Evolutionary conservation across 768 basidiomycete genomes (phyloP), one percentile per base, ranked within the genome.

Genomic region (Dictyophora rubrovolvata): DNA sequence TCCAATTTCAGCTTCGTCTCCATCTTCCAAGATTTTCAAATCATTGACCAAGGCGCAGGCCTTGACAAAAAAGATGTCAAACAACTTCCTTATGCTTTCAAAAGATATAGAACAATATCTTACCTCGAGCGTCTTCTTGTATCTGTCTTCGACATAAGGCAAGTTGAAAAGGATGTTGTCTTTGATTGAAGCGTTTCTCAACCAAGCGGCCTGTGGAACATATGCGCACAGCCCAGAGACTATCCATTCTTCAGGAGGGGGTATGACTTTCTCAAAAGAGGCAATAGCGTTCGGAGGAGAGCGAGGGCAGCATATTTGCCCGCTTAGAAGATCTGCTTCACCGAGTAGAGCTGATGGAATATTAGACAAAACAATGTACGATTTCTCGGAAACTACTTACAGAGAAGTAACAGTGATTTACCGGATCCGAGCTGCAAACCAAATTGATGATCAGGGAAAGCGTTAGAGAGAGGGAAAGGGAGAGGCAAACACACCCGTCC

Each of bases 1-100:
- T 18, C 89, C 89, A 56, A 92, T 91, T 69, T 93, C 90, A 0
- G 89, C 83, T 63, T 88, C 84, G 63, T 93, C 90, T 0, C 90
- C 89, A 64, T 93, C 90, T 67, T 93, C 91, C 16, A 93, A 74
- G 57, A 93, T 90, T 53, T 83, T 80, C 35, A 93, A 74, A 66
- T 93, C 90, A 57, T 75, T 80, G 20, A 85, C 72, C 20, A 93
- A 74, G 0, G 89, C 88, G 60, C 82, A 83, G 48, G 63, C 68
- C 64, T 65, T 55, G 64, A 49, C 35, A 60, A 66, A 53, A 17
- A 66, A 68, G 46, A 70, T 62, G 42, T 42, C 12, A 42, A 61
- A 70, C 70, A 20, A 67, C 69, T 37, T 71, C 54, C 10, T 68
- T 67, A 18, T 66, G 53, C 33, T 72, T 16, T 48, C n/a, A 48